Evolutionary conservation across 2,329 filamentous ascomycete genomes (phyloP).

Genomic region (Huntiella abstrusa): DNA sequence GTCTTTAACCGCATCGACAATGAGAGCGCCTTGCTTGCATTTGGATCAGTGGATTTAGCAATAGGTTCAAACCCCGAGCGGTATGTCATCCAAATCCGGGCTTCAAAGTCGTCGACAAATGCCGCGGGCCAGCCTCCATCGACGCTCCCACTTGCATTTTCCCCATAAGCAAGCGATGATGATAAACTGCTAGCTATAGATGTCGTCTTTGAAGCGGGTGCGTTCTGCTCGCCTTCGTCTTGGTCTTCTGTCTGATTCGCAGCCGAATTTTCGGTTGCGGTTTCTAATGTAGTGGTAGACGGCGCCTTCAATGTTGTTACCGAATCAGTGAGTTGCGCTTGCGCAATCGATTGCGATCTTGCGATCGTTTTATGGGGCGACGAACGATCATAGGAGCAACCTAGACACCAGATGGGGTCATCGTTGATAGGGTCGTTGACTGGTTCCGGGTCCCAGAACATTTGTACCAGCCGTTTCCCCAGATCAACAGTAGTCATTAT

Average conservation of each 20-base stretch:
- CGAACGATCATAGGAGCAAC: conserved; percentile 29
- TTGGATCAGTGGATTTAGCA: conserved; percentile 55
- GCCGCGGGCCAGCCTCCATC: conserved; percentile 57
- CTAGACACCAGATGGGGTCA: conserved; percentile 69
- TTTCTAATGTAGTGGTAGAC: neutral
- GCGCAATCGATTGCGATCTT: neutral
- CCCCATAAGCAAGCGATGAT: conserved; percentile 31
- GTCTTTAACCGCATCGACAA: conserved; percentile 69
- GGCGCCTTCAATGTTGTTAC: neutral
- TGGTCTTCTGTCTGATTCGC: conserved; percentile 1
- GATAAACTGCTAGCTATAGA: conserved; percentile 32
- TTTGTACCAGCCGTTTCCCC: conserved; percentile 68
- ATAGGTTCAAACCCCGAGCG: conserved; percentile 73
- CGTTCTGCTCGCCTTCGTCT: conserved; percentile 23
- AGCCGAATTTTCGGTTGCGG: neutral
- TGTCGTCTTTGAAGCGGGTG: conserved; percentile 21
- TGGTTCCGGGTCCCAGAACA: conserved; percentile 82
- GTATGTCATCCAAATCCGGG: conserved; percentile 91
- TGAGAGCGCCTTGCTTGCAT: conserved; percentile 52
- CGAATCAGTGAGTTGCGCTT: neutral
- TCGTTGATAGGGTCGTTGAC: conserved; percentile 52
- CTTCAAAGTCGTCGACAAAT: conserved; percentile 87
- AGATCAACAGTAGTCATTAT: conserved; percentile 45
- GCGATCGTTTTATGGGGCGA: conserved; percentile 1
- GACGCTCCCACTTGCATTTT: conserved; percentile 11